phyloP scores from a whole-genome alignment of 1,284 basidiomycete genomes.

The Apiotrichum laibachii region DNA sequence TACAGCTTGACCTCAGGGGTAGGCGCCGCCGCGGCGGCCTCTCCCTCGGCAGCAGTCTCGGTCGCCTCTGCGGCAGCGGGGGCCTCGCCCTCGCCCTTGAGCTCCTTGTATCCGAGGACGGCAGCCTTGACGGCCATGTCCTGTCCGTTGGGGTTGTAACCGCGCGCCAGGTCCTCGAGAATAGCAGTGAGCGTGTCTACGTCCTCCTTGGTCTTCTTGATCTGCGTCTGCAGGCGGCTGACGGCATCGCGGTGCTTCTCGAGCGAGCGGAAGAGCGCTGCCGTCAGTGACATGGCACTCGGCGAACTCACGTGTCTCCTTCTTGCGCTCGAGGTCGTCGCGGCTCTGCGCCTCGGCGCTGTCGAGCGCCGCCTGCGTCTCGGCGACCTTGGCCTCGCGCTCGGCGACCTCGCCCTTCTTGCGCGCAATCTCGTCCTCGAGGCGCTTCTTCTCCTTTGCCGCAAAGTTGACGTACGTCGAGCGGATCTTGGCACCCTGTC shows the following conservation, averaged over 20 bases:
- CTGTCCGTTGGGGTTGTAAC: conserved; percentile 93
- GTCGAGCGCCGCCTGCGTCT: conserved; percentile 39
- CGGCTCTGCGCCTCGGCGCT: conserved; percentile 36
- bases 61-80: background rate
- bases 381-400: conserved; percentile 57
- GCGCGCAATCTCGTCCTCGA: conserved; percentile 62
- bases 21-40: conserved; percentile 29
- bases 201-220: conserved; percentile 69
- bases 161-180: conserved; percentile 71
- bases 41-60: conserved; percentile 39
- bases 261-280: conserved; percentile 77
- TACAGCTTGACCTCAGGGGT: conserved; percentile 9
- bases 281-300: too few relatives aligned
- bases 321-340: conserved; percentile 67
- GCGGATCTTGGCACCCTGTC: conserved; percentile 84
- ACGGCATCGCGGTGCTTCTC: conserved; percentile 71
- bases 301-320: conserved; percentile 79
- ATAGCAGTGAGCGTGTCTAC: conserved; percentile 79
- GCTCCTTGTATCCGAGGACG: conserved; percentile 86
- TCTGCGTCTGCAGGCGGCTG: conserved; percentile 68
- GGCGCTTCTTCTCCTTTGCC: conserved; percentile 75
- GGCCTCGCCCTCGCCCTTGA: conserved; percentile 55
- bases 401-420: conserved; percentile 62
- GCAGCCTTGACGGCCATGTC: conserved; percentile 98
- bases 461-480: conserved; percentile 82